These are phyloP conservation scores for Lagerstroemia speciosa DNA, from an alignment of 345 rosid species.

Conservation along the genomic window DNA sequence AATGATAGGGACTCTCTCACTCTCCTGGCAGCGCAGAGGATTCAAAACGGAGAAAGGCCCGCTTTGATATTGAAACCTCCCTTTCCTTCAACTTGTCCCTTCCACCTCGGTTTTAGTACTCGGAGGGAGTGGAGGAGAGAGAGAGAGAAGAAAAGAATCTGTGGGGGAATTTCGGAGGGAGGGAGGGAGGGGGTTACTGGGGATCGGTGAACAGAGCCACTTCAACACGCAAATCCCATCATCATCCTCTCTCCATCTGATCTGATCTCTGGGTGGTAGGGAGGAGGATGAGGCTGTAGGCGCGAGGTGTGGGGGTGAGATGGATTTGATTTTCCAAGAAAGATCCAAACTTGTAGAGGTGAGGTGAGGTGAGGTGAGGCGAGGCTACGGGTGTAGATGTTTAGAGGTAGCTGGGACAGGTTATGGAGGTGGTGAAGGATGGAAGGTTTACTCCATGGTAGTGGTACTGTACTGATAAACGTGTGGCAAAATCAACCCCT, in stretches of 20 bases:
- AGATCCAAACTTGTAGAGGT: neutral
- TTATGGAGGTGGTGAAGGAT: too few relatives aligned
- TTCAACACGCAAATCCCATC: conserved; percentile 24
- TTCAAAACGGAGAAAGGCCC: neutral
- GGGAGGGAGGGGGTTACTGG: neutral
- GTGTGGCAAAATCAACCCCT: too few relatives aligned
- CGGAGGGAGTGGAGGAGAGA: neutral
- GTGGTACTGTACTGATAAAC: too few relatives aligned
- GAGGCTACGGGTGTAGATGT: neutral
- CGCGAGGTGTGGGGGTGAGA: too few relatives aligned
- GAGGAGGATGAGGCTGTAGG: neutral
- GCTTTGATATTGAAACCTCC: neutral
- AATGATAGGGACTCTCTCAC: neutral
- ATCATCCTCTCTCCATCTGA: neutral
- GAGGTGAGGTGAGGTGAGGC: too few relatives aligned
- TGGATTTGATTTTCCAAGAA: conserved; percentile 4
- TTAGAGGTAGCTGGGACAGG: too few relatives aligned
- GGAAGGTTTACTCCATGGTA: too few relatives aligned
- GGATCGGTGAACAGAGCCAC: conserved; percentile 8
- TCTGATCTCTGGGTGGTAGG: neutral
- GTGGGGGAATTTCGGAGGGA: neutral
- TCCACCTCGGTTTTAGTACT: neutral
- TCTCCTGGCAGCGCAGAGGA: neutral
- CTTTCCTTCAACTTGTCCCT: neutral
- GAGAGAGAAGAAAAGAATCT: neutral